Evolutionary conservation across 2,329 filamentous ascomycete species (phyloP).

Genomic region (Trichoderma cornu-damae): DNA sequence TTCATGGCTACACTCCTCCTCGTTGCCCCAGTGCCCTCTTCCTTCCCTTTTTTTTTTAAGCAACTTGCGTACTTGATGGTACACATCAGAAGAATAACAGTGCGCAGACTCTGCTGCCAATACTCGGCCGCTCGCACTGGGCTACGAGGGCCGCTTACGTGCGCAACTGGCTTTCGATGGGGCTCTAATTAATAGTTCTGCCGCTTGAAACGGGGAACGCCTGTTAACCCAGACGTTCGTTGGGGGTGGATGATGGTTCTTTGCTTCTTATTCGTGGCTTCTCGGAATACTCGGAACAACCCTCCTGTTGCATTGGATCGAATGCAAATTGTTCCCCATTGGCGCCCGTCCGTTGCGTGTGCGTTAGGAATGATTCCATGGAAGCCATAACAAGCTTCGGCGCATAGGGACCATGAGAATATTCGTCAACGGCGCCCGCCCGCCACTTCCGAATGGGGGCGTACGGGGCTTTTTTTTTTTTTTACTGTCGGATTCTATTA

Average conservation of each 20-base stretch:
- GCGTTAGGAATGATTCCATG: not conserved
- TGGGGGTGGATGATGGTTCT: not conserved
- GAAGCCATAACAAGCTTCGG: conserved; percentile 1
- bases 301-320: not conserved
- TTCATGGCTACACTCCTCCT: conserved; percentile 15
- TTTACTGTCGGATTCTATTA: not conserved
- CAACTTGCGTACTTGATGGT: not conserved
- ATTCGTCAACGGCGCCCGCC: not conserved
- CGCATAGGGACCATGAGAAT: not conserved
- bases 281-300: not conserved
- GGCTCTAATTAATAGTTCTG: too few species aligned
- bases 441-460: conserved; percentile 10
- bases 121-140: not conserved
- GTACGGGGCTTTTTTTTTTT: not conserved
- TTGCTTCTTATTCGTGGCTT: not conserved
- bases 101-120: not conserved
- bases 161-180: not conserved
- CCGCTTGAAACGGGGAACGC: not conserved
- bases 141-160: not conserved
- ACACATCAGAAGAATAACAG: not conserved
- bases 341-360: not conserved
- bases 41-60: too few species aligned
- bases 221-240: not conserved
- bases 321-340: not conserved
- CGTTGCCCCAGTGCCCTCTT: not conserved